A percentile compares a stretch with the other conserved stretches of the same genome.
These are phyloP conservation scores for Lichtheimia ramosa DNA, from an alignment of 371 early-diverging fungal genomes.

Conservation along the genomic window DNA sequence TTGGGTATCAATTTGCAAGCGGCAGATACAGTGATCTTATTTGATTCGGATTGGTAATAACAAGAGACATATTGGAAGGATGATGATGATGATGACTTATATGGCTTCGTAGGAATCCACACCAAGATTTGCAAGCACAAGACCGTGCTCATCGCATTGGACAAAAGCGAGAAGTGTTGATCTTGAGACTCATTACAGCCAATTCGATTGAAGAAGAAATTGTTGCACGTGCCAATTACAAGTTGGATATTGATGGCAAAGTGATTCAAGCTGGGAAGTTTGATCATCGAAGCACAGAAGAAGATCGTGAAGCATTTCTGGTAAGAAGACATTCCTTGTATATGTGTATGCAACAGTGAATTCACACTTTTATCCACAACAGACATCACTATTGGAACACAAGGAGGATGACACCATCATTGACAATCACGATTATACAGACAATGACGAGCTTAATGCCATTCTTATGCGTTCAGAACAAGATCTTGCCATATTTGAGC, in stretches of 20 bases:
- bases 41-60: constrained; percentile 96
- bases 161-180: constrained; percentile 99
- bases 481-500: constrained; percentile 28
- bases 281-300: constrained; percentile 92
- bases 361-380: not conserved
- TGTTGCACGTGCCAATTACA: constrained; percentile 92
- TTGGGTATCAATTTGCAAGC: constrained; percentile 98
- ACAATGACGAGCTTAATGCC: constrained; percentile 72
- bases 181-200: constrained; percentile 93
- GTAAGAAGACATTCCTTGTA: constrained; percentile 8
- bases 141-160: constrained; percentile 99
- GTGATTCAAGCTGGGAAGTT: constrained; percentile 99
- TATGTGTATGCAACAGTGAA: not conserved
- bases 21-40: constrained; percentile 99
- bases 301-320: constrained; percentile 90
- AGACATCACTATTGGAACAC: constrained; percentile 74
- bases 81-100: not conserved
- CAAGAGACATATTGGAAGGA: not conserved
- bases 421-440: constrained; percentile 58
- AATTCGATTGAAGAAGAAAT: constrained; percentile 98
- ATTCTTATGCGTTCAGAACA: constrained; percentile 38
- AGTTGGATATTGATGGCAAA: constrained; percentile 96
- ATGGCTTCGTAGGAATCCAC: constrained; percentile 76
- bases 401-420: constrained; percentile 47
- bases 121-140: constrained; percentile 99